Evolutionary conservation across 768 basidiomycete species (phyloP), one percentile per base, ranked within the genome.

Genomic region (Lactifluus pinguis): DNA sequence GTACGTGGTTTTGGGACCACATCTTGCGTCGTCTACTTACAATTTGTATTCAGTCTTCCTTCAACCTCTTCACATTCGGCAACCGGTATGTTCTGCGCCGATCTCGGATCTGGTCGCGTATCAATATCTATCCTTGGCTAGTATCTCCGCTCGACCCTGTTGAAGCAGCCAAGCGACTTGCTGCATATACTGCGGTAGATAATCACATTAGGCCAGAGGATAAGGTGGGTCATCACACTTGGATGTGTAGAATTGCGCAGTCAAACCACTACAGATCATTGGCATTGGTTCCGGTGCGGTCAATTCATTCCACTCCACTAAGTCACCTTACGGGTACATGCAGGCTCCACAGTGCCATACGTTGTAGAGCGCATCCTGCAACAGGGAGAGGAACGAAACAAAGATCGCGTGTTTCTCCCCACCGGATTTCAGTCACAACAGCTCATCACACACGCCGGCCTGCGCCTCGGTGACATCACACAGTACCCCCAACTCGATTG

Each of bases 381-480:
- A 63, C 93, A 97, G 71, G 94, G 92, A 2, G 63, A 68, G 14
- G 83, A 81, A 38, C 76, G 80, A 13, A 99, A 99, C 77, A 80
- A 80, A 68, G 79, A 81, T 21, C 83, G 95, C 29, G 81, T 95
- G 6, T 97, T 97, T 73, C 83, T 97, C 58, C 93, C 94, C 5
- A 95, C 92, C 4, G 91, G 89, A 84, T 98, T 98, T 74, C 97
- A 99, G 75, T 94, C 92, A 15, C 95, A 93, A 71, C 86, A 97
- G 69, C 83, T 99, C 61, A 98, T 99, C 69, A 85, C 98, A 55
- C 78, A 79, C 49, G 84, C 85, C 29, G 81, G 84, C 6, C 77
- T 97, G 14, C 81, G 73, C 36, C 81, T 97, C 5, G 95, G 93
- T 38, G 95, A 97, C 69, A 84, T 94, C 14, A 89, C 93, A 69